A percentile compares a stretch with the other conserved stretches of the same genome.
Evolutionary conservation across 1,139 yeast species (phyloP).

Genomic region (Debaryomyces udenii): DNA sequence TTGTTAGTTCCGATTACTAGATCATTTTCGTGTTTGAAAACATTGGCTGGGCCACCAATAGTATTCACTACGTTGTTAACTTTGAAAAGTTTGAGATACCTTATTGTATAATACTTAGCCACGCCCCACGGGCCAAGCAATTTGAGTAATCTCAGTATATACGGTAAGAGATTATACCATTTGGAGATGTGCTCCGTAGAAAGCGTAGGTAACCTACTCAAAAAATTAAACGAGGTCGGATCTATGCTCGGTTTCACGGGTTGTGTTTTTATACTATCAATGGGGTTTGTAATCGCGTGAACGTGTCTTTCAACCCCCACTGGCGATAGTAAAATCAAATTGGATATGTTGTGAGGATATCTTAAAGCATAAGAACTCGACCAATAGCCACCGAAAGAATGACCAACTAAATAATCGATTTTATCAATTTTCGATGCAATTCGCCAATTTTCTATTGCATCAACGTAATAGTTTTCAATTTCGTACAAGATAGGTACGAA

Average conservation of each 20-base stretch:
- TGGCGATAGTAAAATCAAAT: slow-evolving; percentile 79
- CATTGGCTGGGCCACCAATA: slow-evolving; percentile 34
- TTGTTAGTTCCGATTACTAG: slow-evolving; percentile 42
- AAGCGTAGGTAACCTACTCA: slow-evolving; percentile 51
- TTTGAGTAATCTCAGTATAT: slow-evolving; percentile 47
- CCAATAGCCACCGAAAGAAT: slow-evolving; percentile 54
- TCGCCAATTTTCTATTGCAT: slow-evolving; percentile 46
- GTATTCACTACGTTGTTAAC: slow-evolving; percentile 45
- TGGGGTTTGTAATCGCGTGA: slow-evolving; percentile 57
- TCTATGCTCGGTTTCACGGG: slow-evolving; percentile 38
- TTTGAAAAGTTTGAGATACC: slow-evolving; percentile 48
- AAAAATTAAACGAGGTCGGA: slow-evolving; percentile 39
- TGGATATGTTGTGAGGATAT: slow-evolving; percentile 60
- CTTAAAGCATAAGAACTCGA: slow-evolving; percentile 42
- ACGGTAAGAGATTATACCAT: slow-evolving; percentile 48
- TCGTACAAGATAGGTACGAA: slow-evolving; percentile 46
- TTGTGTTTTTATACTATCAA: slow-evolving; percentile 18
- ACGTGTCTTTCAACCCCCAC: slow-evolving; percentile 84
- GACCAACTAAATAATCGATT: slow-evolving; percentile 48
- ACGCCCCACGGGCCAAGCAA: slow-evolving; percentile 57
- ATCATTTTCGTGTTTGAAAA: slow-evolving; percentile 32
- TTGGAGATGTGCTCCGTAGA: slow-evolving; percentile 28
- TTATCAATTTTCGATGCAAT: slow-evolving; percentile 28
- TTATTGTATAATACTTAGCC: slow-evolving; percentile 43
- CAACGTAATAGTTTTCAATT: slow-evolving; percentile 40